Base-by-base conservation (phyloP, 805 yeast genomes). In the Metschnikowia cubensis region DNA sequence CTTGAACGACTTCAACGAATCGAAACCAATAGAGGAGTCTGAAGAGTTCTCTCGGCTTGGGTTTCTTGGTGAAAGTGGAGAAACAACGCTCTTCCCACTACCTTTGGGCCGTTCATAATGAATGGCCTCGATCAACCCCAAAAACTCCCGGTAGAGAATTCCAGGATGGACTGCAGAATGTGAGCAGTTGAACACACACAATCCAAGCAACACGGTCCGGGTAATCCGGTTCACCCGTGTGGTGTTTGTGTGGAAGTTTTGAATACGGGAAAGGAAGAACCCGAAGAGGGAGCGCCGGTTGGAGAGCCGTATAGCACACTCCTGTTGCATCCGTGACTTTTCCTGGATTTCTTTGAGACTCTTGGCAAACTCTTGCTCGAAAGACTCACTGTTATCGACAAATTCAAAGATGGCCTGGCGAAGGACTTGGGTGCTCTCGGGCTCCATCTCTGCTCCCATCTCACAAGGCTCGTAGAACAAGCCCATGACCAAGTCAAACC, bases 141-240 rank as follows among this genome's bases (percentile, higher is more conserved):
- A 31, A 34, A 43, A 22, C 14, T 34, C 39, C 14, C 43, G 48
- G 7, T 47, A 34, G 11, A 53, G 35, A 6, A 15, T 25, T 6
- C 29, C 32, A 1, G 56, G 53, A 13, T 45, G 45, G 11, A 45
- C 32, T 10, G 15, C 18, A 4, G 47, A 46, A 29, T 47, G 48
- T 3, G 51, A 39, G 39, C 53, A 47, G 21, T 53, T 51, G 20
- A 45, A 50, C 6, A 38, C 40, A 33, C 49, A 36, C 21, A 53
- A 32, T 29, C 45, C 46, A 34, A 50, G 35, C 20, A 50, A 38
- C 3, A 37, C 49, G 4, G 45, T 45, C 18, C 48, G 48, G 17
- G 52, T 47, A 43, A 49, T 41, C 5, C 52, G 33, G 42, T 54
- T 54, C 10, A 50, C 45, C 31, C 53, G 44, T 15, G 48, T 18